Evolutionary conservation across 2,329 filamentous ascomycete genomes (phyloP), one percentile per base, ranked within the genome.

Genomic region (Drechslera avenae): DNA sequence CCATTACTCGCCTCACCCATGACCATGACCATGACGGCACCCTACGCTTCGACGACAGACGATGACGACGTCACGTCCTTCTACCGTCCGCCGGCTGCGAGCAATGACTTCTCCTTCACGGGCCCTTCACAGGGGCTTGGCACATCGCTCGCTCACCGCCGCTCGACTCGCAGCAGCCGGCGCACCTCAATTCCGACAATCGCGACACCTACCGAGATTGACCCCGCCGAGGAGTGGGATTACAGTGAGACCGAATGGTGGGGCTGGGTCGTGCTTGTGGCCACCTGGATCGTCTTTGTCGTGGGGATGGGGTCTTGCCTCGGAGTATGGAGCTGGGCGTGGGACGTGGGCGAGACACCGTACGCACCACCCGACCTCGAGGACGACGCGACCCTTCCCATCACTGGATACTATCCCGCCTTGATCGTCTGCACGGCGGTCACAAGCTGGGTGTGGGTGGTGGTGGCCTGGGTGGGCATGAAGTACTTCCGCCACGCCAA

Each of bases 401-500:
- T 99, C 66, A 90, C 95, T 9, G 94, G 95, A 8, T 99, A 99
- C 75, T 99, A 99, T 75, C 94, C 94, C 18, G 91, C 92, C 9
- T 78, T 99, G 66, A 89, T 97, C 59, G 94, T 97, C 51, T 78
- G 97, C 61, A 97, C 93, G 3, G 87, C 92, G 3, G 90, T 99
- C 21, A 97, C 99, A 90, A 91, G 92, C 14, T 99, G 94, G 94
- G 91, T 97, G 5, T 99, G 94, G 94, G 94, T 97, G 14, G 86
- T 96, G 10, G 87, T 95, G 50, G 94, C 95, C 9, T 99, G 94
- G 94, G 88, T 97, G 40, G 94, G 94, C 18, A 97, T 99, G 93
- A 99, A 99, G 73, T 97, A 97, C 74, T 99, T 99, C 71, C 86
- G 92, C 63, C 94, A 99, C 79, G 93, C 94, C 28, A 96, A 96